Conservation (phyloP, 2,329 filamentous ascomycete species). For the Didymella sp. region DNA sequence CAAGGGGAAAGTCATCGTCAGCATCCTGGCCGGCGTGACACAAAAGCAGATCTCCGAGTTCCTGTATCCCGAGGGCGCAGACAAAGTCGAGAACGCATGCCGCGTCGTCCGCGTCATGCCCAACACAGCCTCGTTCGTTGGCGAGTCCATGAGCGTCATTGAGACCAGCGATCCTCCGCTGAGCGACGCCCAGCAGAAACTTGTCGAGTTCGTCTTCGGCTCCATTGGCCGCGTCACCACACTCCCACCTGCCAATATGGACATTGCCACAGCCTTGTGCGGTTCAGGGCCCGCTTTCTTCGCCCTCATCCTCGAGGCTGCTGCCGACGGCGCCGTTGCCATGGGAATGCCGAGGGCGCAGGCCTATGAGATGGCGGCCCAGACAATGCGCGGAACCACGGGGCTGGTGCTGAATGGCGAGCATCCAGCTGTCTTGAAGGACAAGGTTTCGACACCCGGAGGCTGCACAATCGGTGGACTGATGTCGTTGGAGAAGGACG, state of each 20-base stretch:
- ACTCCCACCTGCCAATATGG: constrained; percentile 72
- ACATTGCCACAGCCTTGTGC: constrained; percentile 75
- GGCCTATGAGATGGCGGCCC: constrained; percentile 78
- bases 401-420: constrained; percentile 73
- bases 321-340: constrained; percentile 78
- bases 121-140: constrained; percentile 79
- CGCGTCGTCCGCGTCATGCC: constrained; percentile 81
- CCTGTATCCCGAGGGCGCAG: constrained; percentile 62
- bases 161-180: constrained; percentile 67
- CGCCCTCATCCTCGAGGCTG: constrained; percentile 75
- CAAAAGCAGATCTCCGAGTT: constrained; percentile 70
- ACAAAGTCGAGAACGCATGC: constrained; percentile 57
- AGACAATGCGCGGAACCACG: constrained; percentile 77
- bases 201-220: constrained; percentile 79
- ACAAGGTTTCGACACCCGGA: constrained; percentile 79
- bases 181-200: constrained; percentile 57
- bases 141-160: constrained; percentile 82
- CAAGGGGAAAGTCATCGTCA: constrained; percentile 80
- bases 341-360: constrained; percentile 78
- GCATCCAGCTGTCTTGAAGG: constrained; percentile 75
- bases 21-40: constrained; percentile 79
- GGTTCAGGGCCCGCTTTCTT: constrained; percentile 80
- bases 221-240: constrained; percentile 74
- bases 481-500: constrained; percentile 75
- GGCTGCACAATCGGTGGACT: constrained; percentile 80